A percentile compares a stretch with the other conserved stretches of the same genome.
Conservation (phyloP, 2,329 filamentous ascomycete species). For the Aspergillus melleus region DNA sequence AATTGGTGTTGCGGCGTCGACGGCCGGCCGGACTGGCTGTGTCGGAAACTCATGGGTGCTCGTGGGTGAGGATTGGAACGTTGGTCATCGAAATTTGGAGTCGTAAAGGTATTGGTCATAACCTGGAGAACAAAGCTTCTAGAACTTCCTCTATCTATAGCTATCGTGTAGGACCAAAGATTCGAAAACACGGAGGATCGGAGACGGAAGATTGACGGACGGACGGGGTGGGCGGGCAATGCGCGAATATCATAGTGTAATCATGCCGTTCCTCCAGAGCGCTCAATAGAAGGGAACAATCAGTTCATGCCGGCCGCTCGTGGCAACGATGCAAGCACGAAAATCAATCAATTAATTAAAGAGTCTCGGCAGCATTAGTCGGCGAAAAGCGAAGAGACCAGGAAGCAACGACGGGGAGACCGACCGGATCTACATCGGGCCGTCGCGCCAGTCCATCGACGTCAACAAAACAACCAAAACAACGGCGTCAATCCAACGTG, state of each 20-base stretch:
- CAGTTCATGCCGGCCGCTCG: constrained; percentile 7
- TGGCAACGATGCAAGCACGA: neutral
- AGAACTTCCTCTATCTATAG: neutral
- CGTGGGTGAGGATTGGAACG: constrained; percentile 7
- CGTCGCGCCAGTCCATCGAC: constrained; percentile 27
- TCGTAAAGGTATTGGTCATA: constrained; percentile 21
- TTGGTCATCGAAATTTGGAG: constrained; percentile 27
- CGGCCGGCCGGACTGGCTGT: constrained; percentile 33
- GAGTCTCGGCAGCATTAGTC: neutral
- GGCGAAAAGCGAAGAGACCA: neutral
- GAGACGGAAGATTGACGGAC: constrained; percentile 3
- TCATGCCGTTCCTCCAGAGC: neutral
- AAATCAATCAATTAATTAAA: neutral
- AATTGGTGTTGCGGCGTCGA: constrained; percentile 54
- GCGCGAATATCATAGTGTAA: neutral
- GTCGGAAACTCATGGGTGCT: constrained; percentile 28
- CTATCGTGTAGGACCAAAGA: neutral
- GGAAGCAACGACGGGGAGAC: neutral
- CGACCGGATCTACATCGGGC: constrained; percentile 39
- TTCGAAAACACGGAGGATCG: constrained; percentile 11
- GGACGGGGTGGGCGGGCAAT: neutral
- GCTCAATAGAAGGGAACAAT: neutral
- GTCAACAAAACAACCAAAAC: constrained; percentile 24
- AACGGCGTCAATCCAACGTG: neutral
- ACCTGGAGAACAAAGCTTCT: constrained; percentile 4